Conservation (phyloP, 352 stramenopile genomes). For the Globisporangium abappressorium region DNA sequence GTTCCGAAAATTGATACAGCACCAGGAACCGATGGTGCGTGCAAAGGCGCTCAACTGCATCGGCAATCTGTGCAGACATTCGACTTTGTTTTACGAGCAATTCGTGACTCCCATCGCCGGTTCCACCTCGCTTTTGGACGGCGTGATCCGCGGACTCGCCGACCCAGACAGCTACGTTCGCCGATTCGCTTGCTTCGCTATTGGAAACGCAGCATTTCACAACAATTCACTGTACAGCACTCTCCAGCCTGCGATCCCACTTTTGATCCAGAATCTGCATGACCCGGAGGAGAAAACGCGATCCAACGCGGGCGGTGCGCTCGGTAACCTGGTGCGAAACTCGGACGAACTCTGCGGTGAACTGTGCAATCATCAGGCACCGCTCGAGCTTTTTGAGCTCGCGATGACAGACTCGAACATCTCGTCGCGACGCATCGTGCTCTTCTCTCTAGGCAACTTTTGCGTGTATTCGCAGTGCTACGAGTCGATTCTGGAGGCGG, state of each 20-base stretch:
- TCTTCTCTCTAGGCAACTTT: constrained; percentile 92
- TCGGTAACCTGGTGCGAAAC: constrained; percentile 93
- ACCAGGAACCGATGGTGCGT: constrained; percentile 73
- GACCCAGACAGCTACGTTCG: constrained; percentile 82
- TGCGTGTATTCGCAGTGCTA: constrained; percentile 77
- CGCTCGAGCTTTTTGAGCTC: constrained; percentile 66
- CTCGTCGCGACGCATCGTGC: constrained; percentile 73
- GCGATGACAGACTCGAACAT: constrained; percentile 60
- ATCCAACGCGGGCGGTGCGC: constrained; percentile 88
- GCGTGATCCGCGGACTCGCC: constrained; percentile 49
- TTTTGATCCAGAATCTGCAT: constrained; percentile 68
- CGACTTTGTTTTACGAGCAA: constrained; percentile 82
- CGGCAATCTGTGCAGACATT: constrained; percentile 91
- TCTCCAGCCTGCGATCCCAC: constrained; percentile 58
- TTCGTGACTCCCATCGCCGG: constrained; percentile 31
- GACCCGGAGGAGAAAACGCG: constrained; percentile 88
- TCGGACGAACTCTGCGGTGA: constrained; percentile 67
- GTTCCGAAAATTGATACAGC: constrained; percentile 54
- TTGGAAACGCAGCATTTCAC: constrained; percentile 94
- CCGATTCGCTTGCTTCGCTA: constrained; percentile 93
- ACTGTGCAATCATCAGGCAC: constrained; percentile 61
- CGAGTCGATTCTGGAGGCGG: constrained; percentile 37
- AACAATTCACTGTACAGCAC: constrained; percentile 67
- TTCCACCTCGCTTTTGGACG: constrained; percentile 43
- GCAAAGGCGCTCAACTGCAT: constrained; percentile 90